These are phyloP conservation scores for Coccomyxa sp. DNA, from an alignment of 139 green algal genomes.

Conservation along the genomic window DNA sequence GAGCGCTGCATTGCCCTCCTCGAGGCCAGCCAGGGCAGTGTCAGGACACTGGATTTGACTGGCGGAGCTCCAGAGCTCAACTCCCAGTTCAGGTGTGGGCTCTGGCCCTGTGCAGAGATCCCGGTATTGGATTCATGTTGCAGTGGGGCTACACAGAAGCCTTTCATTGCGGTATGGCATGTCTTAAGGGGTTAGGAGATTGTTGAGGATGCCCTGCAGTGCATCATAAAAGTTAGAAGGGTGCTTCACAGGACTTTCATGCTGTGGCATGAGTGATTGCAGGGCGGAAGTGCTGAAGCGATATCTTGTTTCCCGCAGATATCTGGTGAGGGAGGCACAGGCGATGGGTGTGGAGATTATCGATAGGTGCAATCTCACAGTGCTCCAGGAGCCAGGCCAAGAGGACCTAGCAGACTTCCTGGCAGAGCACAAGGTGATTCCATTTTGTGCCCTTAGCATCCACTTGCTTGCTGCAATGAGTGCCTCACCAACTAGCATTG, in stretches of 20 bases:
- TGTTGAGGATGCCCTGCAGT: too few relatives aligned
- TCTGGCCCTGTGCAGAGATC: neutral
- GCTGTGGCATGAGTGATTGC: too few relatives aligned
- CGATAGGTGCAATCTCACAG: conserved; percentile 98
- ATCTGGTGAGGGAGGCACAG: conserved; percentile 72
- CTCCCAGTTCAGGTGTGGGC: conserved; percentile 66
- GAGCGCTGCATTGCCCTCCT: conserved; percentile 74
- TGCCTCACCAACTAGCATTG: too few relatives aligned
- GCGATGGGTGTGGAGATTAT: conserved; percentile 83
- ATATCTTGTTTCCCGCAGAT: conserved; percentile 56
- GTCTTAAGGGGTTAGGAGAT: too few relatives aligned
- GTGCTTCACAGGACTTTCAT: too few relatives aligned
- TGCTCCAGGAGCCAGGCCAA: conserved; percentile 91
- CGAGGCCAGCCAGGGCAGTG: conserved; percentile 13
- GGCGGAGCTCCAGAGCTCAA: conserved; percentile 92
- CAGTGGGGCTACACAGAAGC: too few relatives aligned
- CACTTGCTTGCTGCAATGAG: neutral
- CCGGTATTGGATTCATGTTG: too few relatives aligned
- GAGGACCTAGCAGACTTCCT: conserved; percentile 89
- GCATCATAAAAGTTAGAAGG: too few relatives aligned
- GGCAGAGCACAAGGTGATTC: conserved; percentile 59
- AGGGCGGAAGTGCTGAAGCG: too few relatives aligned
- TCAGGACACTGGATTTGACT: conserved; percentile 88
- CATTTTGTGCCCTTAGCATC: neutral
- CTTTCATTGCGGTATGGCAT: too few relatives aligned